Evolutionary conservation across 2,329 filamentous ascomycete genomes (phyloP), one percentile per base, ranked within the genome.

Genomic region (Penicillium rolfsii): DNA sequence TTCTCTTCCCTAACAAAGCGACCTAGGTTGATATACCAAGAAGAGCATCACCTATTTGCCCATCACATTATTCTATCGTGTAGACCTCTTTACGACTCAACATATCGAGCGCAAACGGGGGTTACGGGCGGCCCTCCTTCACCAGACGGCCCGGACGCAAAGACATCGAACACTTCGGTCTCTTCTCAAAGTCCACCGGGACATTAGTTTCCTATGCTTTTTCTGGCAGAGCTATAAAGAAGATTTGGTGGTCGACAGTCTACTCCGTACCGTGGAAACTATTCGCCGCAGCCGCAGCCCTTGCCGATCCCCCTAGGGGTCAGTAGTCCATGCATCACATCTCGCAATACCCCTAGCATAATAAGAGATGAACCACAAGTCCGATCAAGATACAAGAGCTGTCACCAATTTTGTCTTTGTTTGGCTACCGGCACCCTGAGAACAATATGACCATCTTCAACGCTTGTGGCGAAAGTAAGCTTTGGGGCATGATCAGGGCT

Each of bases 261-360:
- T 43, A 36, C 36, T 52, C 19, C 19, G 19, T 22, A 22, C 19
- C 19, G 49, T 57, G 54, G 19, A 50, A 35, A 28, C 33, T 48
- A 63, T 55, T 60, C 41, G 53, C 26, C 46, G 28, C 30, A 58
- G 36, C 19, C 55, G 36, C 14, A 35, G 41, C 62, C 62, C 58
- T 60, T 66, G 38, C 58, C 45, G 61, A 11, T 22, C 33, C 46
- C 45, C 38, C 52, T 40, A 43, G 52, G 38, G 46, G 26, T 9
- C 12, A 28, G 8, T 54, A 41, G 60, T 60, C 56, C 35, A 57
- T 63, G 58, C 57, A 53, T 43, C 48, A 30, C 40, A 58, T 36
- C 40, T 12, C 26, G 24, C 35, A 16, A 3, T 26, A 62, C 57
- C 64, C 61, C 61, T 65, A 52, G 55, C 64, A 59, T 62, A 30